Base-by-base conservation (phyloP, 352 stramenopile genomes). In the Pythium aquatile region DNA sequence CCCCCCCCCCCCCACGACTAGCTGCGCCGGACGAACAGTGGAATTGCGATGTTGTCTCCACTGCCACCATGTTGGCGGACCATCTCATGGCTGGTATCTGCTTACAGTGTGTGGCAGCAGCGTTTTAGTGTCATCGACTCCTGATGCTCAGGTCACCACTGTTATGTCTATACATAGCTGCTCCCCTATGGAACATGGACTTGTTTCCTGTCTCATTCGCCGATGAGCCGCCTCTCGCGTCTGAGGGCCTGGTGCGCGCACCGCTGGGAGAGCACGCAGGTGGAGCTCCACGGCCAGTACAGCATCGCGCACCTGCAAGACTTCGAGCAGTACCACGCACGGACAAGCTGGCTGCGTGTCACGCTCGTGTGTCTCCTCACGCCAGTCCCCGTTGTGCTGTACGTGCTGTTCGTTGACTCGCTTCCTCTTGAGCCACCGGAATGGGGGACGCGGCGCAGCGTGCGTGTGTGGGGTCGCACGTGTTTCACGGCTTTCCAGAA, bases 251-350 rank as follows among this genome's bases (percentile, higher is more conserved):
- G 42, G 42, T 49, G 16, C 6, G 42, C 42, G 16, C 42, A 28
- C 17, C n/a, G n/a, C 7, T 49, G 42, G 42, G 42, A 49, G 42
- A 49, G 42, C 17, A 49, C 42, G 17, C 60, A 66, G 58, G 60
- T 66, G 1, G 60, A 66, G 39, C 51, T 59, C 17, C 51, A 57
- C 29, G 60, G 60, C 14, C 51, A 60, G 29, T 66, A 66, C 51
- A 56, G 39, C 37, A 39, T 44, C 28, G 24, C 37, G 1, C 60
- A 55, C 28, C 60, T 66, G 9, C 39, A 54, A 30, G 30, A 40
- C 3, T 65, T 65, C 37, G 47, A 51, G 6, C 10, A 40, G 32
- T 65, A 65, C 35, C 47, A 65, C 5, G 32, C 32, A 2, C 30
- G 16, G 26, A 57, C 58, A 37, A 39, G 33, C 16, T 28, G 32